Conservation (phyloP, 768 basidiomycete genomes). For the Phylloporus scabripes region DNA sequence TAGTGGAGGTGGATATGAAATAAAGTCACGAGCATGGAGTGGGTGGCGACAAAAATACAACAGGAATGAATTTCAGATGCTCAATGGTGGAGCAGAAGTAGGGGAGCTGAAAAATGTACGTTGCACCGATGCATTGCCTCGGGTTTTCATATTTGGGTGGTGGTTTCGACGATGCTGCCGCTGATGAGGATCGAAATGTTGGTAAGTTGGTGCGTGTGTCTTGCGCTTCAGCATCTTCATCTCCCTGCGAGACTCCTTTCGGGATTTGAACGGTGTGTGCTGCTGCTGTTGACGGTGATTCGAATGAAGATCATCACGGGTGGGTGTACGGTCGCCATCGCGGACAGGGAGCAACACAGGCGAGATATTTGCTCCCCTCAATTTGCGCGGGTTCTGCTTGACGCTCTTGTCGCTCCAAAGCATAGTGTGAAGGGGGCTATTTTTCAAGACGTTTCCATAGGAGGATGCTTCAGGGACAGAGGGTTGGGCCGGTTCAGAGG, state of each 20-base stretch:
- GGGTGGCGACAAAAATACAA: constrained; percentile 19
- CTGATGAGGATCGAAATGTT: constrained; percentile 40
- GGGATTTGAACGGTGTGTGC: constrained; percentile 42
- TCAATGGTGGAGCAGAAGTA: constrained; percentile 24
- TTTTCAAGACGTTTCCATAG: constrained; percentile 43
- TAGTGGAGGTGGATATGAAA: constrained; percentile 8
- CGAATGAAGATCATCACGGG: constrained; percentile 33
- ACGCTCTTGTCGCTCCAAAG: constrained; percentile 40
- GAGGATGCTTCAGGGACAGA: constrained; percentile 18
- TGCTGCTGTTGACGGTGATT: constrained; percentile 35
- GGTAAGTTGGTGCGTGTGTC: constrained; percentile 38
- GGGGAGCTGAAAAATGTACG: constrained; percentile 38
- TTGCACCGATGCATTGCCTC: constrained; percentile 52
- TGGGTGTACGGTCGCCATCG: constrained; percentile 56
- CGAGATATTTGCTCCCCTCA: constrained; percentile 38
- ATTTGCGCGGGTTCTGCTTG: constrained; percentile 23
- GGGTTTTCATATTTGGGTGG: constrained; percentile 60
- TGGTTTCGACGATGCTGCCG: constrained; percentile 51
- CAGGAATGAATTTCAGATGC: constrained; percentile 17
- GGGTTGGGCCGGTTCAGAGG: constrained; percentile 22
- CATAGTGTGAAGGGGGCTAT: constrained; percentile 51
- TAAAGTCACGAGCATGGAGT: constrained; percentile 5
- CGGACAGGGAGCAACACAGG: constrained; percentile 48
- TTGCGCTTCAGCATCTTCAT: constrained; percentile 62
- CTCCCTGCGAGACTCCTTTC: constrained; percentile 63